Evolutionary conservation across 2,329 filamentous ascomycete genomes (phyloP), one percentile per base, ranked within the genome.

Genomic region (Aureobasidium mangrovei): DNA sequence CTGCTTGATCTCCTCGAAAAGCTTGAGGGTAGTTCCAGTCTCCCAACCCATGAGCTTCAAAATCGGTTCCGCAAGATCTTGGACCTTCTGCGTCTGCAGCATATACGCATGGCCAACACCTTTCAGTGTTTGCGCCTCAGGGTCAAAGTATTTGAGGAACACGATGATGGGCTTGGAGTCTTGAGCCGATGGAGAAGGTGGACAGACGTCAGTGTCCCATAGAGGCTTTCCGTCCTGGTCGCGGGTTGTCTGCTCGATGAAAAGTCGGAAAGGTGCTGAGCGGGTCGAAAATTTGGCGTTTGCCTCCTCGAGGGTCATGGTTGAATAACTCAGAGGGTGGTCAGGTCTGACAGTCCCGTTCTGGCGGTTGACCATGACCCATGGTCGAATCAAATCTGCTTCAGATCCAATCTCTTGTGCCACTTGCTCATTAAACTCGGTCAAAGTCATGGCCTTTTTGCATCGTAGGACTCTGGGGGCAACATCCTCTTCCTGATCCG

Each of bases 361-460:
- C 69, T 98, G 93, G 8, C 93, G 85, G 66, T 96, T 97, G 1
- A 98, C 93, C 91, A 98, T 96, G 53, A 89, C 82, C 94, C 93
- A 98, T 18, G 95, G 80, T 26, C 93, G 82, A 27, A 97, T 72
- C 58, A 81, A 80, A 55, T 82, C 82, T 0, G 85, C 76, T 42
- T 91, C 83, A 47, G 86, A 70, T 0, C 75, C 77, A 47, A 86
- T 76, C 55, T 95, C 86, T 38, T 81, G 71, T 0, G 86, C 90
- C 57, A 97, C 78, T 26, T 78, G 77, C 28, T 76, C 74, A 4
- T 84, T 80, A 58, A 97, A 84, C 6, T 96, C 86, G 44, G 82
- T 75, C 59, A 97, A 79, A 0, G 83, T 86, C 60, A 84, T 85
- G n/a, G 83, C 76, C 57, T 86, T 83, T 38, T 91, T 80, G 29